Percentiles rank a stretch among this genome's conserved stretches.
These are phyloP conservation scores for Zygnema circumcarinatum DNA, from an alignment of 139 green algal species.

Conservation along the genomic window DNA sequence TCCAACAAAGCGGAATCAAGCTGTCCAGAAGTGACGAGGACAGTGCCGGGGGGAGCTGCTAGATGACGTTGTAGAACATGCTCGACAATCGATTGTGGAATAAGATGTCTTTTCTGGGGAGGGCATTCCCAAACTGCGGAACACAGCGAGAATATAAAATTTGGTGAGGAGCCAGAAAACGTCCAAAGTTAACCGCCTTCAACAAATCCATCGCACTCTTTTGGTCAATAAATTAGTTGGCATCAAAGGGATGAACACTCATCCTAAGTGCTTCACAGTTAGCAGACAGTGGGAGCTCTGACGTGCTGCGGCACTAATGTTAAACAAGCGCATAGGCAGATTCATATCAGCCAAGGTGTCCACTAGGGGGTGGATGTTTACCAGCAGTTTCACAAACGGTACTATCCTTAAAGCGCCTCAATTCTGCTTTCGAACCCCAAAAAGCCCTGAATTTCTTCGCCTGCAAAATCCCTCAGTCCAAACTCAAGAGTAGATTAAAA, in stretches of 20 bases:
- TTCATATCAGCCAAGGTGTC: too few relatives aligned
- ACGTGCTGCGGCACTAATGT: too few relatives aligned
- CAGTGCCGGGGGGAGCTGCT: background rate
- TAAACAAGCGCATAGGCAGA: too few relatives aligned
- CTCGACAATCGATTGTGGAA: conserved; percentile 19
- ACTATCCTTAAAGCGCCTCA: conserved; percentile 57
- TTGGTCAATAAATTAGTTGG: too few relatives aligned
- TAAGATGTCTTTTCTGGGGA: conserved; percentile 42
- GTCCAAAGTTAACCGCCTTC: background rate
- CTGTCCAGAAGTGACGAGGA: conserved; percentile 36
- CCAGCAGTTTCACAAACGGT: conserved; percentile 50
- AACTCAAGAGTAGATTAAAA: too few relatives aligned
- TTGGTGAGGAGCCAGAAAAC: background rate
- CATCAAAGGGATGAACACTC: too few relatives aligned
- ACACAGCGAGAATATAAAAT: background rate
- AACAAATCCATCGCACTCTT: background rate
- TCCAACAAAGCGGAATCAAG: conserved; percentile 45
- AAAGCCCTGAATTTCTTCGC: conserved; percentile 58
- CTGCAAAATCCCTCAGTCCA: too few relatives aligned
- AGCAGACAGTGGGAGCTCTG: too few relatives aligned
- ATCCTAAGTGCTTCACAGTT: too few relatives aligned
- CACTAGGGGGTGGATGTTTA: too few relatives aligned
- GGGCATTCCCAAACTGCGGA: conserved; percentile 59
- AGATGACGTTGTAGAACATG: conserved; percentile 52
- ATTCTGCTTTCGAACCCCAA: conserved; percentile 55